Percentiles rank a stretch among this genome's conserved stretches.
These are phyloP conservation scores for Cladosporium phlei DNA, from an alignment of 2,329 filamentous ascomycete species.

Conservation along the genomic window DNA sequence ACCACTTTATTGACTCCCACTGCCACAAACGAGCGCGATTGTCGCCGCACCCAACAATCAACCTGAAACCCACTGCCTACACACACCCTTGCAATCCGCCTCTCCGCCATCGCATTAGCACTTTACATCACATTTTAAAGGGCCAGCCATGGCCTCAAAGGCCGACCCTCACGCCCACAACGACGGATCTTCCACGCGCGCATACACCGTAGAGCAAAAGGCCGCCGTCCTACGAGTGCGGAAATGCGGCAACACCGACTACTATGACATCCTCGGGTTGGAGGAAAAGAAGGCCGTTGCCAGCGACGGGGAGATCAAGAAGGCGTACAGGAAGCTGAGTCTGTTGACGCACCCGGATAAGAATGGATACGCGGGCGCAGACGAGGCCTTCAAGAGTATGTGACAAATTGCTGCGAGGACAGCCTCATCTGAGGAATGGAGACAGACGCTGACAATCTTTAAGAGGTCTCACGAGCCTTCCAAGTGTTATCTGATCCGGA, in stretches of 20 bases:
- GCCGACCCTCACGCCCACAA: conserved; percentile 59
- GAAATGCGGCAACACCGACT: conserved; percentile 76
- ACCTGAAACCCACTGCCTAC: not conserved
- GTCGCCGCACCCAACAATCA: not conserved
- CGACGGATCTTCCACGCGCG: conserved; percentile 69
- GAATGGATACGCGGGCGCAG: conserved; percentile 90
- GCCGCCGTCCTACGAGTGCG: conserved; percentile 85
- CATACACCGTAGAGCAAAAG: conserved; percentile 86
- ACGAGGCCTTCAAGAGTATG: conserved; percentile 92
- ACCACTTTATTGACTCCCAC: not conserved
- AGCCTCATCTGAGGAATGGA: not conserved
- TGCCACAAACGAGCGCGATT: not conserved
- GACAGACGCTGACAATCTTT: conserved; percentile 2
- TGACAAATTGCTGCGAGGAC: conserved; percentile 15
- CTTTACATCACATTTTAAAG: not conserved
- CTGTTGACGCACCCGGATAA: conserved; percentile 97
- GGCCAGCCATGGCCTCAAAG: conserved; percentile 10
- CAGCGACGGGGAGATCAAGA: conserved; percentile 85
- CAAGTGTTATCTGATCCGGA: conserved; percentile 88
- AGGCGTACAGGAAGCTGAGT: conserved; percentile 92
- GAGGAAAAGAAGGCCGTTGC: conserved; percentile 59
- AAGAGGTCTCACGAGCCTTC: conserved; percentile 87
- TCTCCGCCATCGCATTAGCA: not conserved
- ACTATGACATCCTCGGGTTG: conserved; percentile 89
- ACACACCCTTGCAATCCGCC: too few species aligned